Evolutionary conservation across 495 filamentous ascomycete species (phyloP).

Genomic region (Penicillium taxi): DNA sequence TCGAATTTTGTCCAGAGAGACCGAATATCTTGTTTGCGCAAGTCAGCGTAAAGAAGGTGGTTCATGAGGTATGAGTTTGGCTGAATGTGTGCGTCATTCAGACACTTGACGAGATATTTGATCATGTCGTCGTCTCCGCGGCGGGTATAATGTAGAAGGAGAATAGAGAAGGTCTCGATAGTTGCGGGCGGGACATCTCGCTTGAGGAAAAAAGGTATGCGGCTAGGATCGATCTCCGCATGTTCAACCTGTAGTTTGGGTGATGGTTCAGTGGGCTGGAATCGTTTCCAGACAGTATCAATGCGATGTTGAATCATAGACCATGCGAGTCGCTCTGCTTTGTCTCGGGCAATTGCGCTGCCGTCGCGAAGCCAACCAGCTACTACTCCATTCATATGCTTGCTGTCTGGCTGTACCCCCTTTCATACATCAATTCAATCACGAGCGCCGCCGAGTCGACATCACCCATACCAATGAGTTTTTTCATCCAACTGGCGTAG

Average conservation of each 20-base stretch:
- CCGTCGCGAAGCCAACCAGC: conserved; percentile 64
- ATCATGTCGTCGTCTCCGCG: conserved; percentile 50
- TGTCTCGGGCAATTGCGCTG: conserved; percentile 41
- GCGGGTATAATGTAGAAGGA: conserved; percentile 62
- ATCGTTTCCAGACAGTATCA: conserved; percentile 45
- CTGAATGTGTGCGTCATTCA: conserved; percentile 50
- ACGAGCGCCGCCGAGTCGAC: conserved; percentile 61
- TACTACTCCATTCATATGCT: conserved; percentile 68
- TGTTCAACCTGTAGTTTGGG: conserved; percentile 18
- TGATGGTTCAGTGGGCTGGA: conserved; percentile 12
- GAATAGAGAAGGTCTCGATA: conserved; percentile 68
- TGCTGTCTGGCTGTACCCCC: conserved; percentile 56
- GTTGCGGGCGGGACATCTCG: conserved; percentile 50
- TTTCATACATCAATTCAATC: conserved; percentile 57
- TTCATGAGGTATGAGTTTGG: conserved; percentile 69
- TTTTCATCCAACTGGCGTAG: conserved; percentile 73
- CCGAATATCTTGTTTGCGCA: conserved; percentile 43
- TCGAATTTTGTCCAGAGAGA: conserved; percentile 51
- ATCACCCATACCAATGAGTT: conserved; percentile 64
- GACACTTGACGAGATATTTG: conserved; percentile 47
- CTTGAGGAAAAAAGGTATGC: conserved; percentile 30
- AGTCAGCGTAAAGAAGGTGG: conserved; percentile 56
- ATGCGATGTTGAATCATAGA: conserved; percentile 64
- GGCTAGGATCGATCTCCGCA: conserved; percentile 8
- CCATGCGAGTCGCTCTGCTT: conserved; percentile 67